phyloP scores from a whole-genome alignment of 2,329 filamentous ascomycete genomes.

The Microdochium trichocladiopsis region DNA sequence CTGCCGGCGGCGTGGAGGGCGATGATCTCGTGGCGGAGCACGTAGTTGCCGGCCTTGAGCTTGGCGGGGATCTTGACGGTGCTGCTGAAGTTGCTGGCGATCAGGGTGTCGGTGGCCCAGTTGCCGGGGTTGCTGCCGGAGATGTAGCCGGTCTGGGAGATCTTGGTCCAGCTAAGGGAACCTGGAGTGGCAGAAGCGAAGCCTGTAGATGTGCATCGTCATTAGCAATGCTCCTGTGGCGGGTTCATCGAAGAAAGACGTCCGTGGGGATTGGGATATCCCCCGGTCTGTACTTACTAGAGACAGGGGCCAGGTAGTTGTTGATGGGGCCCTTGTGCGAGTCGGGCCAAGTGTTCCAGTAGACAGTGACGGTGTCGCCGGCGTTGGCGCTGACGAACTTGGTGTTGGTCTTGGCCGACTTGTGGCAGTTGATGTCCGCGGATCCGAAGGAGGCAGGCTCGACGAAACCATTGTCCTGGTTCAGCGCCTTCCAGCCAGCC shows the following conservation, averaged over 20 bases:
- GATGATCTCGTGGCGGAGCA: slow-evolving; percentile 43
- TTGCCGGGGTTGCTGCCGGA: slow-evolving; percentile 21
- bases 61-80: slow-evolving; percentile 31
- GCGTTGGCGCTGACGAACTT: slow-evolving; percentile 26
- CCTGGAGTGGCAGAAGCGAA: slow-evolving; percentile 18
- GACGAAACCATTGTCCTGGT: slow-evolving; percentile 37
- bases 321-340: slow-evolving; percentile 27
- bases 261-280: slow-evolving; percentile 18
- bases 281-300: slow-evolving; percentile 22
- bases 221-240: neutral
- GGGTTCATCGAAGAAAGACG: neutral
- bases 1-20: slow-evolving; percentile 35
- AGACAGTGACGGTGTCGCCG: slow-evolving; percentile 26
- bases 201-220: slow-evolving; percentile 3
- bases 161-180: slow-evolving; percentile 19
- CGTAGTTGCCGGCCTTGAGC: slow-evolving; percentile 38
- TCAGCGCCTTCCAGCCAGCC: slow-evolving; percentile 3
- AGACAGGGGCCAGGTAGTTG: slow-evolving; percentile 24
- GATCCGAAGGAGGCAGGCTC: slow-evolving; percentile 29
- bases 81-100: slow-evolving; percentile 38
- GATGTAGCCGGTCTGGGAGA: slow-evolving; percentile 13
- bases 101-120: slow-evolving; percentile 31
- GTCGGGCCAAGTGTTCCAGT: slow-evolving; percentile 31
- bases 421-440: slow-evolving; percentile 42
- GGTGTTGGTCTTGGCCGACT: slow-evolving; percentile 28